Evolutionary conservation across 2,329 filamentous ascomycete genomes (phyloP), one percentile per base, ranked within the genome.

Genomic region (Amesomyces nigricolor): DNA sequence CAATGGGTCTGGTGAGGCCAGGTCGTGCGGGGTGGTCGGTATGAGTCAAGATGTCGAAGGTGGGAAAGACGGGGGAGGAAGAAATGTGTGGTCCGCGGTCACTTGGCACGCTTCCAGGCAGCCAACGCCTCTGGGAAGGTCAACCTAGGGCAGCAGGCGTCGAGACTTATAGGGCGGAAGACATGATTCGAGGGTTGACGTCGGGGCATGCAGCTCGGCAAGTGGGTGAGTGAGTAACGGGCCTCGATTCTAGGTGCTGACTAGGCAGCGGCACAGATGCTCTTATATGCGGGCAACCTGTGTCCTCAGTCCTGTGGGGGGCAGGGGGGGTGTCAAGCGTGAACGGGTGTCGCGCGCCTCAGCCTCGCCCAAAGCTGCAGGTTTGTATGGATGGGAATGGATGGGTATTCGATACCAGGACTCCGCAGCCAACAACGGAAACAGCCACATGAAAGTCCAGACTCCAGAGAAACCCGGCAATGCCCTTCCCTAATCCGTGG

Each of bases 91-190:
- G 58, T 58, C 46, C 49, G 46, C 48, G 53, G 38, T 47, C 47
- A 42, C 29, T 19, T 26, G 13, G 22, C 47, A 35, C 5, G 16
- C n/a, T 19, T 46, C 46, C 49, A 59, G 59, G 57, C 54, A 55
- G 51, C 56, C 56, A 47, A 47, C 22, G 50, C 56, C 56, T 43
- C 29, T 56, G 17, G 30, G 16, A 49, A 42, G 44, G 43, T 47
- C 32, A 52, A 48, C 56, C 54, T 49, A 49, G 52, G 49, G 50
- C 51, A 53, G 46, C 51, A 55, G 50, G 57, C 47, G 5, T 39
- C 32, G 29, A 38, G 43, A 29, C 30, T 51, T 61, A 59, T 55
- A 51, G 16, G 7, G 44, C 2, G 9, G 26, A 30, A 44, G 52
- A 46, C 52, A 56, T 58, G 51, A 39, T 22, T 39, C 8, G 6